Evolutionary conservation across 2,329 filamentous ascomycete genomes (phyloP), one percentile per base, ranked within the genome.

Genomic region (Pleoardoris graminearum): DNA sequence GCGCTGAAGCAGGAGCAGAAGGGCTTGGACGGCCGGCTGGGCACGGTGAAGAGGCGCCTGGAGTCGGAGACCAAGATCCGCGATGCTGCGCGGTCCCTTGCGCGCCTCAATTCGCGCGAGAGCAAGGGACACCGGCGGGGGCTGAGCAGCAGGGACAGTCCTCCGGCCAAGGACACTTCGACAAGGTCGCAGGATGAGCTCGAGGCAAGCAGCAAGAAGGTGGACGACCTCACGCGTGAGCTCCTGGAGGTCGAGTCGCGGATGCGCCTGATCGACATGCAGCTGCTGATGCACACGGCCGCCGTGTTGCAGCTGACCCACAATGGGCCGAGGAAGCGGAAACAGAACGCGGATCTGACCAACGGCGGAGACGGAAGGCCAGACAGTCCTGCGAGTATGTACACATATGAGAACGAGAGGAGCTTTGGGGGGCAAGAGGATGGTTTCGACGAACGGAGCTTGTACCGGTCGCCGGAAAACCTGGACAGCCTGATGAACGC

Each of bases 281-380:
- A 85, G 56, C 77, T 99, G 38, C 77, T 97, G 45, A 86, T 93
- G 71, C 94, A 99, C 71, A 97, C 93, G 0, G 92, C 94, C 12
- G 93, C 90, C 38, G 90, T 99, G 33, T 77, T 99, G 48, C 91
- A 96, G 69, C 83, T 96, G 72, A 95, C 92, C 7, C 92, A 97
- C 74, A 88, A 87, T 63, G 85, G 84, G 0, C 80, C 88, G n/a
- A 79, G 80, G 52, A 88, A 84, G 65, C 84, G 82, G 60, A 77
- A 77, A 48, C 64, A 75, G 3, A 71, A 77, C 7, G 75, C 79
- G 12, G 73, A 76, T 71, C 29, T 66, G 17, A 50, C 61, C 23
- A 63, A 71, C 5, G 66, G 64, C 25, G 62, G 59, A 32, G 64
- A 61, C 25, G 59, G 72, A 38, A 72, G 90, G 56, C 88, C 88